These are phyloP conservation scores for Pyracantha coccinea DNA, from an alignment of 331 rosid species.

Conservation along the genomic window DNA sequence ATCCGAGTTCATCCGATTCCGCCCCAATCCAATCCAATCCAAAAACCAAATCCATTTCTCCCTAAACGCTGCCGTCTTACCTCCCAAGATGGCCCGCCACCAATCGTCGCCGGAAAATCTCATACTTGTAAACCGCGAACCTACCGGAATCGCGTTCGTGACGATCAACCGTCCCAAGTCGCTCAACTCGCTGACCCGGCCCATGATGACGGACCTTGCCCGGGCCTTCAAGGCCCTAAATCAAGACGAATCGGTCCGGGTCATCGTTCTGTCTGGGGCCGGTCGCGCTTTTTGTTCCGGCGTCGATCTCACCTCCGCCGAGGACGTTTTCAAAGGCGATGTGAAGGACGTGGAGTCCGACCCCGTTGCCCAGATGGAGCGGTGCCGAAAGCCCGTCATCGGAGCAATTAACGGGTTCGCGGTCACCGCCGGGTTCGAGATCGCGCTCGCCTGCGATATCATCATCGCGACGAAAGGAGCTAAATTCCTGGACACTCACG, in stretches of 20 bases:
- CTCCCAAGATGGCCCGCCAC: slow-evolving; percentile 12
- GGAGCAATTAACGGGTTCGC: slow-evolving; percentile 88
- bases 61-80: background rate
- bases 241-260: slow-evolving; percentile 59
- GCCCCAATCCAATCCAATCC: background rate
- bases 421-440: slow-evolving; percentile 89
- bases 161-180: slow-evolving; percentile 85
- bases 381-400: slow-evolving; percentile 70
- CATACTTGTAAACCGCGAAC: slow-evolving; percentile 43
- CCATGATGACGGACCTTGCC: slow-evolving; percentile 79
- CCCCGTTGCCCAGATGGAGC: slow-evolving; percentile 75
- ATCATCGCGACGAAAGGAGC: slow-evolving; percentile 77
- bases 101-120: slow-evolving; percentile 36
- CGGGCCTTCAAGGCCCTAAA: slow-evolving; percentile 50
- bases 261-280: slow-evolving; percentile 63
- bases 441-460: slow-evolving; percentile 80
- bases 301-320: slow-evolving; percentile 76
- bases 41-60: background rate
- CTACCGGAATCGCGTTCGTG: slow-evolving; percentile 54
- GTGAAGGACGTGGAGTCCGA: slow-evolving; percentile 75
- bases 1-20: background rate
- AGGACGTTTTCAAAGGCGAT: slow-evolving; percentile 89
- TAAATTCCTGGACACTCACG: slow-evolving; percentile 82
- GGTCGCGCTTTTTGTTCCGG: slow-evolving; percentile 96
- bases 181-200: slow-evolving; percentile 63